Percentiles rank a stretch among this genome's conserved stretches.
Evolutionary conservation across 1,284 basidiomycete genomes (phyloP).

Genomic region (Melampsora larici-populina): DNA sequence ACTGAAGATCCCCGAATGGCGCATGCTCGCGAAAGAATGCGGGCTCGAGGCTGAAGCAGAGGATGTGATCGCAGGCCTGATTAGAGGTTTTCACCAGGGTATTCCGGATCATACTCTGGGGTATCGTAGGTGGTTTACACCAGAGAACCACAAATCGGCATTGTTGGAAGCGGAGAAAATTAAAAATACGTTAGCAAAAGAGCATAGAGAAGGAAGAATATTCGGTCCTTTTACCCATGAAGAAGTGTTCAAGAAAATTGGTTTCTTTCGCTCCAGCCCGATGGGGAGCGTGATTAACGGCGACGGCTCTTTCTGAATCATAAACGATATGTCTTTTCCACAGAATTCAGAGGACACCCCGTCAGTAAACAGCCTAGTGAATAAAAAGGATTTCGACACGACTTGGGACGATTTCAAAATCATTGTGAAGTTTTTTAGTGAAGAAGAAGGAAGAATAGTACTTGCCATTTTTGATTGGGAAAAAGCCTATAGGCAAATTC

Average conservation of each 20-base stretch:
- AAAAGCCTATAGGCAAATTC: not conserved
- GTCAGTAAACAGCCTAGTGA: too few relatives aligned
- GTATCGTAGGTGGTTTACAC: not conserved
- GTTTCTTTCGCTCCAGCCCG: not conserved
- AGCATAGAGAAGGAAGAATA: too few relatives aligned
- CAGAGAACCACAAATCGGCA: not conserved
- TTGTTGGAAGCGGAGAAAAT: too few relatives aligned
- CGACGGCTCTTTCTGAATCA: not conserved
- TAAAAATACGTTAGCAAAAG: too few relatives aligned
- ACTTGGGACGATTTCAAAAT: conserved; percentile 5
- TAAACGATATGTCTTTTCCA: not conserved
- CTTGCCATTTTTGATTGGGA: conserved; percentile 6
- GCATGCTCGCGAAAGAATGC: too few relatives aligned
- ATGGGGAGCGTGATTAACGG: not conserved
- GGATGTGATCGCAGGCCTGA: not conserved
- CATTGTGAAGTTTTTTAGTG: not conserved
- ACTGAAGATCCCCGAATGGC: too few relatives aligned
- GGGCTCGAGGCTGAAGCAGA: not conserved
- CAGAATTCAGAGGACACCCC: too few relatives aligned
- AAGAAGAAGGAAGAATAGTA: not conserved
- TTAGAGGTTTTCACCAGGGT: not conserved
- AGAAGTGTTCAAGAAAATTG: conserved; percentile 6
- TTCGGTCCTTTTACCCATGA: too few relatives aligned
- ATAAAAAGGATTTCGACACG: too few relatives aligned
- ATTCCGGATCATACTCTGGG: not conserved